Conservation (phyloP, 1,139 yeast genomes). For the Scheffersomyces insectosa region DNA sequence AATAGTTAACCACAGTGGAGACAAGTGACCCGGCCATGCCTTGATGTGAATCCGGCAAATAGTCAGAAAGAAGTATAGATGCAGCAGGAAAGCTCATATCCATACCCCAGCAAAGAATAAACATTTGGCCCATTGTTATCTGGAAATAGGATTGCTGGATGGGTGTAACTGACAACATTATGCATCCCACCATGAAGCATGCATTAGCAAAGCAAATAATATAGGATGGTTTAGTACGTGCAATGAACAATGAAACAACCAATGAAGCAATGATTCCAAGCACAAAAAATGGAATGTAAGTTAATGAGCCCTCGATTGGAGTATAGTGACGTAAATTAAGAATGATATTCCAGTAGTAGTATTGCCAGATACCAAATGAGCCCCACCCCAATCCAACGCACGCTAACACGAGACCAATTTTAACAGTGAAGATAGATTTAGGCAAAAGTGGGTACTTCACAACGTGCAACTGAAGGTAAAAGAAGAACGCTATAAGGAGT, state of each 20-base stretch:
- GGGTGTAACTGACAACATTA: conserved; percentile 51
- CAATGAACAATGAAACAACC: conserved; percentile 41
- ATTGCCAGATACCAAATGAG: conserved; percentile 55
- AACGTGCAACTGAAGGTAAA: conserved; percentile 26
- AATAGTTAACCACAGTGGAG: conserved; percentile 54
- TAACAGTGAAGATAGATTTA: conserved; percentile 35
- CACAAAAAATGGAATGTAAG: conserved; percentile 47
- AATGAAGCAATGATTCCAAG: conserved; percentile 51
- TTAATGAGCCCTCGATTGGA: conserved; percentile 43
- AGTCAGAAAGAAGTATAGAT: conserved; percentile 51
- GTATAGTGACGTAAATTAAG: conserved; percentile 46
- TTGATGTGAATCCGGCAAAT: conserved; percentile 50
- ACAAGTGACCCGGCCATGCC: conserved; percentile 64
- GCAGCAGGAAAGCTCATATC: conserved; percentile 61
- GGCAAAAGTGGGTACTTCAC: conserved; percentile 49
- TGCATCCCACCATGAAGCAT: conserved; percentile 49
- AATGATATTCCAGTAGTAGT: conserved; percentile 42
- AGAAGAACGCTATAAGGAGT: conserved; percentile 30
- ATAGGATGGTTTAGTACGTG: conserved; percentile 44
- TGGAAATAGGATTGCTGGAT: conserved; percentile 48
- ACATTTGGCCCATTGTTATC: conserved; percentile 48
- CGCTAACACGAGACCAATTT: conserved; percentile 36
- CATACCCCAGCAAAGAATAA: conserved; percentile 57
- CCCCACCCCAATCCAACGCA: conserved; percentile 56
- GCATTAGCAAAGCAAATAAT: conserved; percentile 42